A percentile compares a stretch with the other conserved stretches of the same genome.
phyloP scores from a whole-genome alignment of 2,329 filamentous ascomycete genomes.

The Teratosphaeria zuluensis region DNA sequence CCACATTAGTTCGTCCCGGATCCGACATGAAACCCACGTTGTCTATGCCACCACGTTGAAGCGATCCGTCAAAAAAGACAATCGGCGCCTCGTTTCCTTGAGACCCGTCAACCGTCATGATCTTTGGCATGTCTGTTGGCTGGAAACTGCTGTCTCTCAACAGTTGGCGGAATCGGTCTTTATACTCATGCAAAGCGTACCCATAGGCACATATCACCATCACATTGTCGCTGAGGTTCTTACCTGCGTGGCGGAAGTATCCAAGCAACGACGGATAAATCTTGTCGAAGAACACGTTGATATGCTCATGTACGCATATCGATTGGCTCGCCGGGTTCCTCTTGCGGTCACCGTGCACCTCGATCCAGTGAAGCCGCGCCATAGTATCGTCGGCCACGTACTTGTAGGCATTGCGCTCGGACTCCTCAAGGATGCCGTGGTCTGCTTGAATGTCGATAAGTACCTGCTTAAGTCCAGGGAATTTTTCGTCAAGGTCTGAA shows the following conservation, averaged over 20 bases:
- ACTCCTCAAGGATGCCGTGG: background rate
- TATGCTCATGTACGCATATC: slow-evolving; percentile 3
- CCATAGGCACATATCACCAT: slow-evolving; percentile 11
- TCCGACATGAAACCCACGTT: slow-evolving; percentile 10
- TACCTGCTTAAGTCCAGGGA: slow-evolving; percentile 1
- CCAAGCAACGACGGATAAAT: slow-evolving; percentile 6
- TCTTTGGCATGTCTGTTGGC: slow-evolving; percentile 4
- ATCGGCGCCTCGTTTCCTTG: slow-evolving; percentile 10
- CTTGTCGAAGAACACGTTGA: slow-evolving; percentile 8
- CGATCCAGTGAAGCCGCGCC: slow-evolving; percentile 7
- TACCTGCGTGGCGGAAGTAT: slow-evolving; percentile 3
- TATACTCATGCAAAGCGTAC: slow-evolving; percentile 4
- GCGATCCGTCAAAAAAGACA: slow-evolving; percentile 12
- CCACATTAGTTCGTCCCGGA: slow-evolving; percentile 10
- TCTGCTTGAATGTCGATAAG: slow-evolving; percentile 4
- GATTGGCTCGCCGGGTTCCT: slow-evolving; percentile 1
- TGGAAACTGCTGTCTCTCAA: background rate
- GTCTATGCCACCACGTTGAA: slow-evolving; percentile 3
- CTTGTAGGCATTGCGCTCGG: background rate
- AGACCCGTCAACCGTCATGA: slow-evolving; percentile 9
- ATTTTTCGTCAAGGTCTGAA: background rate
- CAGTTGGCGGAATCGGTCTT: background rate
- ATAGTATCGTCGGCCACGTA: slow-evolving; percentile 1
- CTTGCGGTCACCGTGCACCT: slow-evolving; percentile 5
- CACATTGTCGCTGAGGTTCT: slow-evolving; percentile 5